Percentiles rank a stretch among this genome's conserved stretches.
phyloP scores from a whole-genome alignment of 1,139 yeast genomes.

The Pichia norvegensis region DNA sequence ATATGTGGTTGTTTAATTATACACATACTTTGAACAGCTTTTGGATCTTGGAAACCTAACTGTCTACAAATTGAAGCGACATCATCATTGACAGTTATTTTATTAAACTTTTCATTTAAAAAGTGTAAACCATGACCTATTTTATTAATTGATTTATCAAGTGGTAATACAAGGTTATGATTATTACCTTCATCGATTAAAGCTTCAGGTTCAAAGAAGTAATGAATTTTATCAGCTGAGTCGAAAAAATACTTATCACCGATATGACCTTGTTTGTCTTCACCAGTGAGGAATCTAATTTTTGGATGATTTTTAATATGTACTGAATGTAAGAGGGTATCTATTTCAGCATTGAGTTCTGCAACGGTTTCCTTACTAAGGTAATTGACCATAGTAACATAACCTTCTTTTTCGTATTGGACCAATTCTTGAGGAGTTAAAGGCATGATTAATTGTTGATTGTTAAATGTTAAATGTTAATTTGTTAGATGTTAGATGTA shows the following conservation, averaged over 20 bases:
- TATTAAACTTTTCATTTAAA: conserved; percentile 40
- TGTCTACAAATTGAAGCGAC: conserved; percentile 46
- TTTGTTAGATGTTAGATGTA: no score
- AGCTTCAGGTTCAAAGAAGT: conserved; percentile 68
- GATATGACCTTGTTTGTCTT: conserved; percentile 44
- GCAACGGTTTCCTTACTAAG: conserved; percentile 36
- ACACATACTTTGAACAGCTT: conserved; percentile 72
- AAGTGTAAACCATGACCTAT: conserved; percentile 75
- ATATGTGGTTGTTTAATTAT: conserved; percentile 71
- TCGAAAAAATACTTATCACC: conserved; percentile 69
- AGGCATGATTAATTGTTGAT: conserved; percentile 16
- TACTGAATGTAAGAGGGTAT: conserved; percentile 39
- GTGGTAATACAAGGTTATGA: conserved; percentile 37
- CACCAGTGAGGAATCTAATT: conserved; percentile 59
- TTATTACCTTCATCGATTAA: conserved; percentile 38
- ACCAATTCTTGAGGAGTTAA: conserved; percentile 36
- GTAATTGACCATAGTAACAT: conserved; percentile 53
- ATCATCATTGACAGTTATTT: conserved; percentile 44
- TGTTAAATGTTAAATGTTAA: background rate
- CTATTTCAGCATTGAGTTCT: conserved; percentile 37
- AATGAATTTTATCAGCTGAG: conserved; percentile 62
- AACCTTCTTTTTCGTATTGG: conserved; percentile 49
- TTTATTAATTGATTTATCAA: conserved; percentile 58
- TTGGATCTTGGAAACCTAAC: conserved; percentile 53
- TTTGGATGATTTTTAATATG: conserved; percentile 57